These are phyloP conservation scores for Aciculosporium take DNA, from an alignment of 2,329 filamentous ascomycete genomes.

Conservation along the genomic window DNA sequence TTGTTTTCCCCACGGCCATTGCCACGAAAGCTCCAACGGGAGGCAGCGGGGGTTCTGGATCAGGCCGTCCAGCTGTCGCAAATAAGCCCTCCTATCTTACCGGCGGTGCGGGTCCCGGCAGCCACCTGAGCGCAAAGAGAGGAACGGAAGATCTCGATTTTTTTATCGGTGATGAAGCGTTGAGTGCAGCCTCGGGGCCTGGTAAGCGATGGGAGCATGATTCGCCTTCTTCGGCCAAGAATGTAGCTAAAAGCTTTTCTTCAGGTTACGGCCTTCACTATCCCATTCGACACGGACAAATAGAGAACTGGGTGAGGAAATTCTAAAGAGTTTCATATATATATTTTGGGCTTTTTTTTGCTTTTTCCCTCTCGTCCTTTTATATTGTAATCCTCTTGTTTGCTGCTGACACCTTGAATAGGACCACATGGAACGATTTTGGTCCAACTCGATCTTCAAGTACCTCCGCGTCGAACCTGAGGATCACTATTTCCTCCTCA, in stretches of 20 bases:
- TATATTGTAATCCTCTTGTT: not conserved
- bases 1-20: slow-evolving; percentile 98
- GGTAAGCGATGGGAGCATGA: slow-evolving; percentile 35
- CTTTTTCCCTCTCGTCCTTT: not conserved
- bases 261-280: slow-evolving; percentile 90
- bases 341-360: not conserved
- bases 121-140: slow-evolving; percentile 74
- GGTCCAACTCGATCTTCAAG: slow-evolving; percentile 99
- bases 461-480: slow-evolving; percentile 96
- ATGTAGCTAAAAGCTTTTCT: slow-evolving; percentile 6
- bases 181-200: slow-evolving; percentile 69
- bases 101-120: slow-evolving; percentile 64
- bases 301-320: slow-evolving; percentile 83
- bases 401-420: slow-evolving; percentile 24
- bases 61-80: slow-evolving; percentile 75
- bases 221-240: slow-evolving; percentile 1
- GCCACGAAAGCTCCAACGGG: slow-evolving; percentile 74
- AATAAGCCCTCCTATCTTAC: slow-evolving; percentile 95
- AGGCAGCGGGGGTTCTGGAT: slow-evolving; percentile 61
- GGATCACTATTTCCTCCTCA: slow-evolving; percentile 96
- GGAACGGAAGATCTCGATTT: slow-evolving; percentile 96
- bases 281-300: slow-evolving; percentile 92
- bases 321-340: not conserved
- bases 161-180: slow-evolving; percentile 95
- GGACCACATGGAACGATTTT: slow-evolving; percentile 99